Percentiles rank a stretch among this genome's conserved stretches.
These are phyloP conservation scores for Yamadazyma ubonensis DNA, from an alignment of 805 yeast genomes.

Conservation along the genomic window DNA sequence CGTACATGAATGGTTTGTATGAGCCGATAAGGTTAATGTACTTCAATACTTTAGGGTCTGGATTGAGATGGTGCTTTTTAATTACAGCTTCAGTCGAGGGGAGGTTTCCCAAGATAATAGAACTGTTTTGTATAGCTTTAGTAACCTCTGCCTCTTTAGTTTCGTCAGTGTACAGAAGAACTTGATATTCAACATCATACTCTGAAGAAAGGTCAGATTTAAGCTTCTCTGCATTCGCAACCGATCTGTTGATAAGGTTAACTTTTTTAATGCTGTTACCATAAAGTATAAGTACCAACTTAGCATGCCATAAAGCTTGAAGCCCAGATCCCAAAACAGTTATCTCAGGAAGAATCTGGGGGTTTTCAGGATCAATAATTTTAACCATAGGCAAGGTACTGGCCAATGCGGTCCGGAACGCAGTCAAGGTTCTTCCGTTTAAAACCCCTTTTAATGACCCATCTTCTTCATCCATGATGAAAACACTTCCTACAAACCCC, in stretches of 20 bases:
- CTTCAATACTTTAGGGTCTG: constrained; percentile 23
- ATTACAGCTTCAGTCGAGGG: constrained; percentile 56
- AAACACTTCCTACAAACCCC: constrained; percentile 60
- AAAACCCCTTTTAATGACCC: constrained; percentile 55
- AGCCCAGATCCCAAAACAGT: constrained; percentile 60
- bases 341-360: constrained; percentile 26
- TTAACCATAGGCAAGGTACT: constrained; percentile 48
- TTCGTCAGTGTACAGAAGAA: not conserved
- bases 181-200: constrained; percentile 25
- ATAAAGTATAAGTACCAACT: constrained; percentile 42
- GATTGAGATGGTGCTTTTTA: constrained; percentile 26
- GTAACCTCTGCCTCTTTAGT: not conserved
- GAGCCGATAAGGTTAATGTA: constrained; percentile 65
- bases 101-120: constrained; percentile 57
- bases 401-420: constrained; percentile 65
- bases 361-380: constrained; percentile 19
- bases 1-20: constrained; percentile 66
- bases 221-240: constrained; percentile 38
- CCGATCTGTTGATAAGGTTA: constrained; percentile 46
- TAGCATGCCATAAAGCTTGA: constrained; percentile 65
- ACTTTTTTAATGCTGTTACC: constrained; percentile 33
- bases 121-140: constrained; percentile 28
- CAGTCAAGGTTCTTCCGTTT: constrained; percentile 60
- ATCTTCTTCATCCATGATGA: constrained; percentile 47
- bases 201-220: constrained; percentile 22